Base-by-base conservation (phyloP, 169 alveolate species). In the Plasmodium sp. region DNA sequence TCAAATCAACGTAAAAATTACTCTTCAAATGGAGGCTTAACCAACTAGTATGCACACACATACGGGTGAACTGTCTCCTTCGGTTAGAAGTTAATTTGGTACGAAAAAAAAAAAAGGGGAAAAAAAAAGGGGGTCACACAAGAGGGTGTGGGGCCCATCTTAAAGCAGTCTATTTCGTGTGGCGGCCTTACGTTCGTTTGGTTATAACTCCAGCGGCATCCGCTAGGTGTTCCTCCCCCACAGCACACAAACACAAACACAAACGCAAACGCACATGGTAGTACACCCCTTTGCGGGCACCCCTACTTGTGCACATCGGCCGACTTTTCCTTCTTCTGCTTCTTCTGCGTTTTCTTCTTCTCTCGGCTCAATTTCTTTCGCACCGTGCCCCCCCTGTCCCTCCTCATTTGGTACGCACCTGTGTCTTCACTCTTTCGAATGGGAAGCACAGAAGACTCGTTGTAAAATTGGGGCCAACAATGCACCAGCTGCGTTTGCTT, bases 351-450 rank as follows among this genome's bases (percentile, higher is more conserved):
- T 91, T 91, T 91, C 81, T 82, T 81, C 83, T 82, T 91, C 75
- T 91, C 95, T 73, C 95, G 82, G 67, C 84, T 91, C 58, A 91
- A 81, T 41, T 91, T 91, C 81, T 82, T 91, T 33, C 95, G 73
- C n/a, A 91, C 84, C n/a, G 95, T 91, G 31, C 95, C 95, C 16
- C 95, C 95, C 54, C 95, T 91, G 56, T 91, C 95, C 39, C 95
- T 81, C 45, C 95, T 36, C 95, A 91, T 91, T 91, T 91, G 92
- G 58, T 82, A 91, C 6, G 41, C 58, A 81, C 39, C 43, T 67
- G 72, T 51, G 51, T 79, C 56, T 34, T 39, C 54, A 33, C 72
- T 88, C 83, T 81, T 81, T 34, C 10, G 27, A 81, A 41, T 58
- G 56, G 74, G 16, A 27, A 48, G 31, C 51, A 91, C n/a, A 71